Conservation (phyloP, 2,329 filamentous ascomycete genomes). For the Xylaria sp. region DNA sequence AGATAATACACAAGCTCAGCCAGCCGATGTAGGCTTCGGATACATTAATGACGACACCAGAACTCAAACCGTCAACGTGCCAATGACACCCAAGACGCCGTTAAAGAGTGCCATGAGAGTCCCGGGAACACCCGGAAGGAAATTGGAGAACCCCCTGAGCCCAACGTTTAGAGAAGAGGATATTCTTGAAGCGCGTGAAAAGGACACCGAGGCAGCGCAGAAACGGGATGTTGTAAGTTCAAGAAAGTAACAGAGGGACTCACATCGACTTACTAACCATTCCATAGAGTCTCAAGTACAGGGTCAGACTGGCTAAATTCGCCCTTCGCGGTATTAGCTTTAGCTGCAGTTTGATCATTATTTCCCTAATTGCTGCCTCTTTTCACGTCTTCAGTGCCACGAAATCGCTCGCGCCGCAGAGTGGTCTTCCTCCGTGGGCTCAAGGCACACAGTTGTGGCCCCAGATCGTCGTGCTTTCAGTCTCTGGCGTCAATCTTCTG, state of each 20-base stretch:
- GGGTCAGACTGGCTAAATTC: constrained; percentile 92
- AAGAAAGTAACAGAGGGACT: not conserved
- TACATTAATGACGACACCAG: constrained; percentile 71
- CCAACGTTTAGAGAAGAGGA: constrained; percentile 92
- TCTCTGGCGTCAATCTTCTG: constrained; percentile 79
- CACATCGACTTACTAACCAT: constrained; percentile 43
- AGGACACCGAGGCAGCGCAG: constrained; percentile 82
- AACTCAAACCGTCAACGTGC: constrained; percentile 64
- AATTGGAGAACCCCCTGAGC: constrained; percentile 78
- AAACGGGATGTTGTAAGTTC: constrained; percentile 81
- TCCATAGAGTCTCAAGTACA: constrained; percentile 83
- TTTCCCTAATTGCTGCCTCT: constrained; percentile 86
- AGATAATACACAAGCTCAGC: constrained; percentile 68
- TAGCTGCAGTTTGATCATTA: constrained; percentile 92
- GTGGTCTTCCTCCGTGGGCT: constrained; percentile 86
- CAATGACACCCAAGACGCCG: constrained; percentile 74
- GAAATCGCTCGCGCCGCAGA: constrained; percentile 73
- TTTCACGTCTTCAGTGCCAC: constrained; percentile 94
- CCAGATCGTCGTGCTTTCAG: constrained; percentile 79
- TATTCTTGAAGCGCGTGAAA: constrained; percentile 82
- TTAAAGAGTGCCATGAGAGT: constrained; percentile 90
- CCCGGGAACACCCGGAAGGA: constrained; percentile 79
- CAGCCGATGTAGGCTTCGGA: constrained; percentile 89
- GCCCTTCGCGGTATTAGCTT: constrained; percentile 96
- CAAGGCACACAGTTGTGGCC: constrained; percentile 82